A percentile compares a stretch with the other conserved stretches of the same genome.
These are phyloP conservation scores for Naganishia kalamii DNA, from an alignment of 768 basidiomycete genomes.

Conservation along the genomic window DNA sequence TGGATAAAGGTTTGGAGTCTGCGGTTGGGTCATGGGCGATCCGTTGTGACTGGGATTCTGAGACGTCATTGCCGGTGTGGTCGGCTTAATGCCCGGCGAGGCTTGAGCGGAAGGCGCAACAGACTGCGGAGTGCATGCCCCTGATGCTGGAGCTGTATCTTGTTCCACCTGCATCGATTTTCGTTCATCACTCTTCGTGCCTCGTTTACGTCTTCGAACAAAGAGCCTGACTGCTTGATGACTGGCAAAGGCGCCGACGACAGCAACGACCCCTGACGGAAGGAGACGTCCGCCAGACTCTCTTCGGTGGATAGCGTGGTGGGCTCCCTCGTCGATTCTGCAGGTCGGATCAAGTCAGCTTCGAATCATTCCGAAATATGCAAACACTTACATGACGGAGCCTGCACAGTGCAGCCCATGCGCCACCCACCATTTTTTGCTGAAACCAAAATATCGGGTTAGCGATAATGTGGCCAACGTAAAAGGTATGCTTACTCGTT, in stretches of 20 bases:
- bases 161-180: neutral
- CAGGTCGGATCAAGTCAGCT: neutral
- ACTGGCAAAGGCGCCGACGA: slow-evolving; percentile 82
- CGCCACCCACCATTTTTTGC: slow-evolving; percentile 93
- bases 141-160: neutral
- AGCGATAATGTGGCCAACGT: neutral
- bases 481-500: slow-evolving; percentile 38
- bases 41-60: slow-evolving; percentile 8
- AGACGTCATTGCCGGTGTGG: slow-evolving; percentile 2
- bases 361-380: neutral
- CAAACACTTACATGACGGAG: slow-evolving; percentile 55
- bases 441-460: slow-evolving; percentile 41
- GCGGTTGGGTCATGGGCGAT: slow-evolving; percentile 16
- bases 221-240: slow-evolving; percentile 88
- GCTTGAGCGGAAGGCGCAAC: neutral
- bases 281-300: slow-evolving; percentile 80
- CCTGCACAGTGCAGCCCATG: slow-evolving; percentile 88
- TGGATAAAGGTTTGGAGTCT: slow-evolving; percentile 26
- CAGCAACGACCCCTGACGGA: slow-evolving; percentile 81
- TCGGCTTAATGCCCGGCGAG: slow-evolving; percentile 4
- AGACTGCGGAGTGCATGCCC: slow-evolving; percentile 1
- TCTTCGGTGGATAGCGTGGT: slow-evolving; percentile 71
- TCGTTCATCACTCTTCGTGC: neutral
- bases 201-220: slow-evolving; percentile 51
- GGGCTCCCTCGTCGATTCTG: slow-evolving; percentile 76